phyloP scores from a whole-genome alignment of 2,329 filamentous ascomycete genomes.

The Aspergillus calidoustus region DNA sequence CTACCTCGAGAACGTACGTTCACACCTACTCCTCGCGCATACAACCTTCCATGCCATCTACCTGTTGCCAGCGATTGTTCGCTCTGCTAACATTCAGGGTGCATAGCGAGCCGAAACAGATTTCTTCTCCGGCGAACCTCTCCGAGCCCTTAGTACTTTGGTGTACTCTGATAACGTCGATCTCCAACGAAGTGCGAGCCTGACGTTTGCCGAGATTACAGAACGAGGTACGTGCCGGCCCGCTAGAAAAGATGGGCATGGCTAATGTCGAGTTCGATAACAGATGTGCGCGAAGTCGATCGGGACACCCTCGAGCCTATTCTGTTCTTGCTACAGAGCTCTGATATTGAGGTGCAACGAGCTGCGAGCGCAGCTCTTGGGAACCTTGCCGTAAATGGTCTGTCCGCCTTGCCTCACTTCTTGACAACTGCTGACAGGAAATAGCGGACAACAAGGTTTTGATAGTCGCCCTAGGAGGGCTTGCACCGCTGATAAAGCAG shows the following conservation, averaged over 20 bases:
- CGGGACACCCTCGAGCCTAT: conserved; percentile 95
- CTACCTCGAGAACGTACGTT: conserved; percentile 90
- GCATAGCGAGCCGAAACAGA: conserved; percentile 89
- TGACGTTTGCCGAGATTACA: conserved; percentile 98
- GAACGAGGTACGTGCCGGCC: conserved; percentile 73
- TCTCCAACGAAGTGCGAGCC: conserved; percentile 91
- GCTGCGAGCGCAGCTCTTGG: conserved; percentile 94
- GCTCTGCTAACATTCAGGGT: conserved; percentile 27
- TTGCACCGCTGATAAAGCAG: conserved; percentile 90
- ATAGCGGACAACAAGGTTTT: conserved; percentile 97
- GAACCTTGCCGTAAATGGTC: conserved; percentile 96
- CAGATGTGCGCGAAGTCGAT: conserved; percentile 96
- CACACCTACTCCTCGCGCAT: neutral
- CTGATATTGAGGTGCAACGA: conserved; percentile 95
- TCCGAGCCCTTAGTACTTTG: conserved; percentile 89
- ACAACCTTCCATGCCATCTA: conserved; percentile 9
- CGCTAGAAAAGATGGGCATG: neutral
- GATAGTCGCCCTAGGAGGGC: conserved; percentile 89
- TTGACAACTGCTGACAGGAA: conserved; percentile 46
- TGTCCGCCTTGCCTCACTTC: conserved; percentile 20
- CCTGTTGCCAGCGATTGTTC: neutral
- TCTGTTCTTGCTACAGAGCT: conserved; percentile 89
- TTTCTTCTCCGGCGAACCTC: conserved; percentile 95
- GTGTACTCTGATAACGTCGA: conserved; percentile 99
- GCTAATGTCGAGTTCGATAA: neutral